A percentile compares a stretch with the other conserved stretches of the same genome.
phyloP scores from a whole-genome alignment of 352 stramenopile genomes.

The Phytopythium vexans region DNA sequence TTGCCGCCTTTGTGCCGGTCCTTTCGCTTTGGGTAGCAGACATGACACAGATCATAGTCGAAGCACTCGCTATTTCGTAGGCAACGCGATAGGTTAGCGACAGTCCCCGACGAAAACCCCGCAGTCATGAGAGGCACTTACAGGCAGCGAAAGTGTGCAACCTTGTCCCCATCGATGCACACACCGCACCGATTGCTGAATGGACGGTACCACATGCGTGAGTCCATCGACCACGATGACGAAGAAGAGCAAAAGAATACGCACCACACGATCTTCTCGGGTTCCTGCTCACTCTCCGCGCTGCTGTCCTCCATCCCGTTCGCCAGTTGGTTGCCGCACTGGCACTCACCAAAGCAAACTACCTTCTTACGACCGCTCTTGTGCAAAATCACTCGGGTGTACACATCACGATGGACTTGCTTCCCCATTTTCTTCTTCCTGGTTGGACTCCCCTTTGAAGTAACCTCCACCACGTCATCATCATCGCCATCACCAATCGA shows the following conservation, averaged over 20 bases:
- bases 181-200: constrained; percentile 30
- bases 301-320: constrained; percentile 23
- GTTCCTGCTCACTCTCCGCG: constrained; percentile 21
- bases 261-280: constrained; percentile 46
- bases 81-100: constrained; percentile 4
- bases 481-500: not conserved
- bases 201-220: not conserved
- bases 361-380: constrained; percentile 17
- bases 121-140: constrained; percentile 10
- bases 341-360: constrained; percentile 39
- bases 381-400: constrained; percentile 23
- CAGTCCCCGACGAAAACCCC: constrained; percentile 1
- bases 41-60: constrained; percentile 65
- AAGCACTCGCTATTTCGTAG: constrained; percentile 57
- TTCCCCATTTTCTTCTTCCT: constrained; percentile 9
- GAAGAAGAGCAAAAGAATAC: constrained; percentile 7
- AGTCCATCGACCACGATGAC: not conserved
- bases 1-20: constrained; percentile 30
- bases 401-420: constrained; percentile 8
- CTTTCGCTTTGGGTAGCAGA: constrained; percentile 40
- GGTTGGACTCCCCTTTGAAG: not conserved
- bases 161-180: constrained; percentile 31
- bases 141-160: constrained; percentile 32
- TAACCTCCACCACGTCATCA: not conserved
- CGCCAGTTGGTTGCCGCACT: constrained; percentile 43